Evolutionary conservation across 208 protist species (phyloP), one percentile per base, ranked within the genome.

Genomic region (Trypanosoma rangeli): DNA sequence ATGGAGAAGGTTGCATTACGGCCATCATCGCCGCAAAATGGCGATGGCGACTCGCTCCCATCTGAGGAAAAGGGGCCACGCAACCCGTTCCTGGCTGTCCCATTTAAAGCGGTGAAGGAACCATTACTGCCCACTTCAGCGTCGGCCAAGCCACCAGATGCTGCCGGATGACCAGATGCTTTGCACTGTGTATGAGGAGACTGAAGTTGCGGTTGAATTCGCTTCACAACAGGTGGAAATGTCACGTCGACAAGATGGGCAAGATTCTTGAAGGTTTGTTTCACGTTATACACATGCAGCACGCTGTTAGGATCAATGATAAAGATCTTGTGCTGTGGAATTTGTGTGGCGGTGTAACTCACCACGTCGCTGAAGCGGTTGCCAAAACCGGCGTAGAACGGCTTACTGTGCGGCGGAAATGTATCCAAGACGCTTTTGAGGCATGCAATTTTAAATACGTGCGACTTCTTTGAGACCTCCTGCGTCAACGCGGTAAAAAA

Each of bases 391-490:
- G 90, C 93, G 58, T 95, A 97, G 64, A 96, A 97, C 0, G 92
- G 93, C 48, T 81, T 82, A 42, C 55, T 76, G 37, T 82, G 58
- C 7, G 61, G n/a, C 13, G 90, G 87, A 64, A 97, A 98, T n/a
- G 89, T 79, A 4, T 78, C 83, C 7, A 79, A 58, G 7, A 98
- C 78, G 29, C 77, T 83, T 33, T 70, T 78, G 44, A 98, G 68
- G 31, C 87, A 94, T 7, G 85, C 81, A 58, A 95, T 97, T 66
- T 98, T 98, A 73, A 98, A 98, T 22, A 94, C 76, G 64, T 98
- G 87, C 22, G 87, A 92, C 53, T 89, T 81, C 70, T 94, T 93
- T 20, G 86, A 83, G 10, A 98, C 90, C 77, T 98, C 93, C 66
- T 86, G 84, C 29, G 90, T 95, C 39, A 98, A 71, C 8, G 93